These are phyloP conservation scores for Massarina eburnea DNA, from an alignment of 2,329 filamentous ascomycete species.

Conservation along the genomic window DNA sequence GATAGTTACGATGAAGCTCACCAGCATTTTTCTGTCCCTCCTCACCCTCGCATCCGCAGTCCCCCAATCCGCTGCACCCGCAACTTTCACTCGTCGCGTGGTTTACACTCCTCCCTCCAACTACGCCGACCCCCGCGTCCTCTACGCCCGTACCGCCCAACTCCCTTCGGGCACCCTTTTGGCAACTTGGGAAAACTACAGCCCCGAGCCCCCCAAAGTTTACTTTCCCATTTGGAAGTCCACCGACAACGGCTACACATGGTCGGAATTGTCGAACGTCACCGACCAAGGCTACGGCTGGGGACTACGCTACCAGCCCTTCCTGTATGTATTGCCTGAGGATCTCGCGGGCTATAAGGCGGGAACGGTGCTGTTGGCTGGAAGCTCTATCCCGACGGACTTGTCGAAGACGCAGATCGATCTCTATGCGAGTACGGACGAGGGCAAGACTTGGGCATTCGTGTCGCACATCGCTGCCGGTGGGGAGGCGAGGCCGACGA, in stretches of 20 bases:
- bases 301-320: constrained; percentile 70
- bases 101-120: constrained; percentile 49
- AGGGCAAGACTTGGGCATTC: constrained; percentile 65
- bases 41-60: constrained; percentile 23
- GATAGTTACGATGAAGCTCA: constrained; percentile 33
- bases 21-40: constrained; percentile 25
- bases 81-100: constrained; percentile 38
- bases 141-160: constrained; percentile 56
- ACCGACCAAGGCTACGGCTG: constrained; percentile 65
- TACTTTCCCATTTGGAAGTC: constrained; percentile 53
- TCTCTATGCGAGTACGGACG: constrained; percentile 65
- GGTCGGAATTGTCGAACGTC: constrained; percentile 65
- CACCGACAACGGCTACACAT: constrained; percentile 54
- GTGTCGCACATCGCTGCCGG: constrained; percentile 66
- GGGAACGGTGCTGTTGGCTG: constrained; percentile 65
- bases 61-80: constrained; percentile 18
- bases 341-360: constrained; percentile 59
- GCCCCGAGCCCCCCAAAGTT: constrained; percentile 46
- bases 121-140: constrained; percentile 51
- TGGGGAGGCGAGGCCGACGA: constrained; percentile 62
- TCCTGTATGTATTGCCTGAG: constrained; percentile 64
- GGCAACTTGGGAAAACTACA: constrained; percentile 59
- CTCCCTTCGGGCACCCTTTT: constrained; percentile 50
- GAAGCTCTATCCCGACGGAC: constrained; percentile 61
- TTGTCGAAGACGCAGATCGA: constrained; percentile 68